phyloP scores from a whole-genome alignment of 1,139 yeast genomes.

The Taiozyma onychis region DNA sequence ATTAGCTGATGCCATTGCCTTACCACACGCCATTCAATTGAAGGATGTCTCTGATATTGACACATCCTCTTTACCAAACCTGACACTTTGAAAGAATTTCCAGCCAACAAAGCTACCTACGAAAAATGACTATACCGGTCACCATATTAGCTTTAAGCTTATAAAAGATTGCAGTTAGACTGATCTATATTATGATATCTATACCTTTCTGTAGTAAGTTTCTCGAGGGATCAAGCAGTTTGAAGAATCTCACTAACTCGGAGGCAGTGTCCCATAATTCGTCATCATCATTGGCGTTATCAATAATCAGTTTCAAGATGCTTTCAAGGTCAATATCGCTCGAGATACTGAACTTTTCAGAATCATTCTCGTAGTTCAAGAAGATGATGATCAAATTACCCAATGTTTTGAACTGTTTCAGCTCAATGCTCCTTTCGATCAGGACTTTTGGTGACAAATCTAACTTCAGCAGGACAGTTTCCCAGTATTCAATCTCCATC shows the following conservation, averaged over 20 bases:
- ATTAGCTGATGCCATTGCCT: slow-evolving; percentile 38
- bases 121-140: neutral
- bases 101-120: slow-evolving; percentile 27
- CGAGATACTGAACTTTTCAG: neutral
- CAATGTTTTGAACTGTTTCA: slow-evolving; percentile 36
- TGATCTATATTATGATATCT: neutral
- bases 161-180: neutral
- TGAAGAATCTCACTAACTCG: slow-evolving; percentile 41
- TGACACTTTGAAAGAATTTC: slow-evolving; percentile 29
- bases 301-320: slow-evolving; percentile 31
- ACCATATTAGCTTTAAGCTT: neutral
- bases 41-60: slow-evolving; percentile 29
- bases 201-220: slow-evolving; percentile 13
- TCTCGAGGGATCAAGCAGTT: slow-evolving; percentile 33
- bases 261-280: slow-evolving; percentile 44
- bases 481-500: slow-evolving; percentile 61
- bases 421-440: slow-evolving; percentile 31
- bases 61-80: slow-evolving; percentile 29
- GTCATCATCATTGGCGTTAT: slow-evolving; percentile 29
- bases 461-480: neutral
- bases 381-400: slow-evolving; percentile 42
- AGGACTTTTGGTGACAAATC: slow-evolving; percentile 9
- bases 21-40: slow-evolving; percentile 30
- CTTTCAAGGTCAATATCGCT: slow-evolving; percentile 30
- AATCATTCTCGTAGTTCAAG: slow-evolving; percentile 30